Conservation (phyloP, 768 basidiomycete species). For the Ramaria sp. region DNA sequence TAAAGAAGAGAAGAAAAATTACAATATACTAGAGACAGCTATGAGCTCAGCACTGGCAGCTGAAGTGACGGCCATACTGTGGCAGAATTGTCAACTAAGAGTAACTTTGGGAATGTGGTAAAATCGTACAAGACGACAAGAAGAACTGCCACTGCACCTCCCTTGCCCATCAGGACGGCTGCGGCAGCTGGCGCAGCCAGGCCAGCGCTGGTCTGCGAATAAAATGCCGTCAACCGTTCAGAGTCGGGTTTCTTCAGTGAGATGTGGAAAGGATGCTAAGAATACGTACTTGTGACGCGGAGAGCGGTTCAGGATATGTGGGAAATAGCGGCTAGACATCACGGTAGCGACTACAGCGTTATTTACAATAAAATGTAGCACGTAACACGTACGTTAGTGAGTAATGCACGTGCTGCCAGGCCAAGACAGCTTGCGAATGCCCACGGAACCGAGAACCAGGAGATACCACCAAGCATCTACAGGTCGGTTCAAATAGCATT, state of each 20-base stretch:
- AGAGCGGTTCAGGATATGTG: slow-evolving; percentile 36
- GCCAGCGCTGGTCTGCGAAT: slow-evolving; percentile 27
- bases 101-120: too few species aligned
- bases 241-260: not conserved
- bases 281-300: slow-evolving; percentile 15
- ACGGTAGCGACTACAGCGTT: not conserved
- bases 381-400: slow-evolving; percentile 18
- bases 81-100: too few species aligned
- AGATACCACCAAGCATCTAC: slow-evolving; percentile 45
- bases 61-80: slow-evolving; percentile 36
- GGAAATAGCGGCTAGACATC: slow-evolving; percentile 35
- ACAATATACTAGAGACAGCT: slow-evolving; percentile 34
- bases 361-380: not conserved
- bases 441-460: slow-evolving; percentile 46
- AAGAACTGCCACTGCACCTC: slow-evolving; percentile 32
- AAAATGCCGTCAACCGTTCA: too few species aligned
- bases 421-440: slow-evolving; percentile 38
- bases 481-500: not conserved
- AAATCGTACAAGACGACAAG: slow-evolving; percentile 29
- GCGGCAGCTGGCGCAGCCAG: slow-evolving; percentile 37
- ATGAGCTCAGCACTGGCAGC: slow-evolving; percentile 36
- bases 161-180: slow-evolving; percentile 33
- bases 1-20: slow-evolving; percentile 12
- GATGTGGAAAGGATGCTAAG: not conserved
- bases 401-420: slow-evolving; percentile 28